A percentile compares a stretch with the other conserved stretches of the same genome.
Conservation (phyloP, 208 protist genomes). For the Strigomonas oncopelti region DNA sequence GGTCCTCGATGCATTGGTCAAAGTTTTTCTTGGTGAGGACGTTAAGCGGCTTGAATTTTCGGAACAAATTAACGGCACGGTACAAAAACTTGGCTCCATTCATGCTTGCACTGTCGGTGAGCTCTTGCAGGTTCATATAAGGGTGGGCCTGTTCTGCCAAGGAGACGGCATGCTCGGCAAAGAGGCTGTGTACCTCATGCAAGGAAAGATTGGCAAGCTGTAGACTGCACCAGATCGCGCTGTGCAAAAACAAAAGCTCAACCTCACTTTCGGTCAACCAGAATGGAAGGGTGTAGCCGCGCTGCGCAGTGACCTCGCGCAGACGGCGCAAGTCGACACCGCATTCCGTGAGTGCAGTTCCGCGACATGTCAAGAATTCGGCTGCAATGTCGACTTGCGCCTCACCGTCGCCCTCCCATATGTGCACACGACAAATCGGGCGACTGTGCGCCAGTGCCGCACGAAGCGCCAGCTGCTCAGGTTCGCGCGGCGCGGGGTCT, state of each 20-base stretch:
- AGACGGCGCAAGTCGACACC: not conserved
- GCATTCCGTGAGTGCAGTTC: not conserved
- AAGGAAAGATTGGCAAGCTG: not conserved
- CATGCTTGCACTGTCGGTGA: not conserved
- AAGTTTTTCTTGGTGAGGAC: not conserved
- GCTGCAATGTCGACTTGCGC: not conserved
- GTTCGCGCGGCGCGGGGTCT: too few relatives aligned
- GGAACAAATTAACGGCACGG: not conserved
- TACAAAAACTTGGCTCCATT: not conserved
- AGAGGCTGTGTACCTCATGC: not conserved
- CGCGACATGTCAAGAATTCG: not conserved
- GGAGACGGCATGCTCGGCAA: not conserved
- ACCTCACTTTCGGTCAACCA: not conserved
- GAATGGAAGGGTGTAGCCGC: not conserved
- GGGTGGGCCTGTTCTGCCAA: not conserved
- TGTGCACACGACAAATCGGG: constrained; percentile 6
- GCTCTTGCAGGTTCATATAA: not conserved
- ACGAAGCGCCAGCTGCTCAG: too few relatives aligned
- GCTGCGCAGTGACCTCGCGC: not conserved
- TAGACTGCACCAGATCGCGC: not conserved
- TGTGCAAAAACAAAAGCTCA: not conserved
- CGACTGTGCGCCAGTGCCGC: too few relatives aligned
- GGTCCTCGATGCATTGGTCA: not conserved
- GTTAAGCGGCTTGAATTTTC: constrained; percentile 3
- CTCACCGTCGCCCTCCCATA: not conserved